A percentile compares a stretch with the other conserved stretches of the same genome.
Conservation (phyloP, 148 eudicot genomes). For the Persicaria tinctoria region DNA sequence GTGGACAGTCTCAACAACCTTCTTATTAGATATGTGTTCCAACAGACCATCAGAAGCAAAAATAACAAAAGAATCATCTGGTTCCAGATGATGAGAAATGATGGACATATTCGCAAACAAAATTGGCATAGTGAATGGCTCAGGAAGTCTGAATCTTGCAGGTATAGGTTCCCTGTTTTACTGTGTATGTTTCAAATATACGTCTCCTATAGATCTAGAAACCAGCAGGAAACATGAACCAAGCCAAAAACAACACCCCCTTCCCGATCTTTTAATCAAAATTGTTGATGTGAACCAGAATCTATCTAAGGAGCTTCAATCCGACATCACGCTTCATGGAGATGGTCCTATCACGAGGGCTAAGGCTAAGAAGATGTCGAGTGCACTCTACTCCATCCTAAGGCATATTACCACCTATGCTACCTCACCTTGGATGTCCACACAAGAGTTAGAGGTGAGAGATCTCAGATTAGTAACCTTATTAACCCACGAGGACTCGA, state of each 20-base stretch:
- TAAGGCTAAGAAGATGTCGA: too few species aligned
- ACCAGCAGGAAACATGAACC: constrained; percentile 33
- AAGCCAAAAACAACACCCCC: not conserved
- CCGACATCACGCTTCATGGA: too few species aligned
- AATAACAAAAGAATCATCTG: constrained; percentile 53
- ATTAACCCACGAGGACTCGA: too few species aligned
- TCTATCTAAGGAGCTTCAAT: too few species aligned
- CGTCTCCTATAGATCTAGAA: constrained; percentile 78
- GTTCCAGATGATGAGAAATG: constrained; percentile 28
- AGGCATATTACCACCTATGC: too few species aligned
- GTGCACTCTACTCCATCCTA: too few species aligned
- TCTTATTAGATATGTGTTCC: constrained; percentile 59
- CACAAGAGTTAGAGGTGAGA: too few species aligned
- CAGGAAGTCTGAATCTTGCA: constrained; percentile 41
- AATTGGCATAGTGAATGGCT: constrained; percentile 47
- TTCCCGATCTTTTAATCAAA: not conserved
- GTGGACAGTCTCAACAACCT: constrained; percentile 47
- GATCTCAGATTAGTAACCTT: too few species aligned
- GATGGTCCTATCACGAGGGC: too few species aligned
- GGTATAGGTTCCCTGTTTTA: constrained; percentile 42
- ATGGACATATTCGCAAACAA: constrained; percentile 56
- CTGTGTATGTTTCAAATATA: constrained; percentile 58
- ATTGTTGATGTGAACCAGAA: too few species aligned
- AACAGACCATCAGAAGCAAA: constrained; percentile 91
- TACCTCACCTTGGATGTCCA: too few species aligned